Conservation (phyloP, 164 flowering plant species). For the Nelumbo lutea region DNA sequence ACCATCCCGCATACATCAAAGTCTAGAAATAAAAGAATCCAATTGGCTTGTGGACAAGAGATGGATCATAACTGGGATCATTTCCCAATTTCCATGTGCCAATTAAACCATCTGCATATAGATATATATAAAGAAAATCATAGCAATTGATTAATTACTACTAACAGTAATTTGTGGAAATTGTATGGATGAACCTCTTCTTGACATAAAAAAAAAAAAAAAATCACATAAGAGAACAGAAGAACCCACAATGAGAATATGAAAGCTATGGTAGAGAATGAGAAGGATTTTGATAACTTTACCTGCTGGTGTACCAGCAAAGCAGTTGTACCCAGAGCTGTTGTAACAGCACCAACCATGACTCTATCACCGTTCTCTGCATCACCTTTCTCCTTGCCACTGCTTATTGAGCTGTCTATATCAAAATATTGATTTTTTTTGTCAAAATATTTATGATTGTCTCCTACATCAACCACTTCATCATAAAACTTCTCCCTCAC, state of each 20-base stretch:
- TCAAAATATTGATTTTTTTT: not conserved
- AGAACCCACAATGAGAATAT: not conserved
- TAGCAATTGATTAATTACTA: not conserved
- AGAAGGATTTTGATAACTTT: too few relatives aligned
- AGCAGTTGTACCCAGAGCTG: slow-evolving; percentile 92
- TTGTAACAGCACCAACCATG: slow-evolving; percentile 88
- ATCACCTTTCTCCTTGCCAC: slow-evolving; percentile 2
- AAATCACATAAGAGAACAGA: not conserved
- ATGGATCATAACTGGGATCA: too few relatives aligned
- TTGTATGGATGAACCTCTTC: not conserved
- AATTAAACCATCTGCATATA: not conserved
- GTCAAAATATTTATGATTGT: slow-evolving; percentile 10
- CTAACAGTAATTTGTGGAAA: too few relatives aligned
- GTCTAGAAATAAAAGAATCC: too few relatives aligned
- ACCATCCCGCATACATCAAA: too few relatives aligned
- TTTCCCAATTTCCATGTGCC: not conserved
- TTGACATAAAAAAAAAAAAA: not conserved
- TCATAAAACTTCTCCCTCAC: slow-evolving; percentile 5
- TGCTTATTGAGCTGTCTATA: not conserved
- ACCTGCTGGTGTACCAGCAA: slow-evolving; percentile 30
- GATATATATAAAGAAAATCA: too few relatives aligned
- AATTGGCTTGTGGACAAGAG: too few relatives aligned
- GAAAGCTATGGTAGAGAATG: slow-evolving; percentile 11
- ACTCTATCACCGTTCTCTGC: too few relatives aligned
- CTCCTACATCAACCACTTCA: slow-evolving; percentile 1